Base-by-base conservation (phyloP, 257 asterid genomes). In the Vinca minor region DNA sequence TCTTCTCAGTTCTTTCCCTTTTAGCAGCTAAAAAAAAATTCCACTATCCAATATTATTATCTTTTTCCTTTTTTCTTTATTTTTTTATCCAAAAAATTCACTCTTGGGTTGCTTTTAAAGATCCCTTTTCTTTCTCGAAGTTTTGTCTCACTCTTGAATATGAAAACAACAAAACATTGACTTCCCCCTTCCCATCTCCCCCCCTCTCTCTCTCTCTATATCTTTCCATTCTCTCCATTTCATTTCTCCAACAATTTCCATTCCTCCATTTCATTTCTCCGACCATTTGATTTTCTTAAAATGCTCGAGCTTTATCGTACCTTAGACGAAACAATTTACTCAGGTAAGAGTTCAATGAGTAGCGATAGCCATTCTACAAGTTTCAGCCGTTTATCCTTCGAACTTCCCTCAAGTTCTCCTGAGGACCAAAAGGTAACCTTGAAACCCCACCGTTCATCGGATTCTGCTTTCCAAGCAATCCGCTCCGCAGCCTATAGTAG, bases 381-480 rank as follows among this genome's bases (percentile, higher is more conserved):
- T 74, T 85, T 79, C 69, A 75, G 85, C 79, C 81, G 94, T 28
- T 64, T 87, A 42, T 85, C 95, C 0, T 87, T 85, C 76, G 94
- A 85, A 62, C 68, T 82, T n/a, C n/a, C n/a, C 1, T 90, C 85
- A 17, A 81, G 69, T 57, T 82, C 94, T 17, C 92, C 92, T 69
- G 89, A 83, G 68, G 32, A 52, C 20, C 18, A 41, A 7, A 77
- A 62, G 54, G 74, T 78, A 68, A 66, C 76, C 46, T 63, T 83
- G 18, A 71, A 67, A 76, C 94, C 94, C 8, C 96, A 85, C 79
- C 84, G 94, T 31, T 85, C 94, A 14, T 87, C 96, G 32, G 95
- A 87, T 64, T 79, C 90, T 0, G 75, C 85, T 17, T 80, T 83
- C 66, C 89, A 72, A 29, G 85, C 82, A 4, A 74, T 82, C 3